Evolutionary conservation across 1,284 basidiomycete species (phyloP).

Genomic region (Leucoagaricus sp.): DNA sequence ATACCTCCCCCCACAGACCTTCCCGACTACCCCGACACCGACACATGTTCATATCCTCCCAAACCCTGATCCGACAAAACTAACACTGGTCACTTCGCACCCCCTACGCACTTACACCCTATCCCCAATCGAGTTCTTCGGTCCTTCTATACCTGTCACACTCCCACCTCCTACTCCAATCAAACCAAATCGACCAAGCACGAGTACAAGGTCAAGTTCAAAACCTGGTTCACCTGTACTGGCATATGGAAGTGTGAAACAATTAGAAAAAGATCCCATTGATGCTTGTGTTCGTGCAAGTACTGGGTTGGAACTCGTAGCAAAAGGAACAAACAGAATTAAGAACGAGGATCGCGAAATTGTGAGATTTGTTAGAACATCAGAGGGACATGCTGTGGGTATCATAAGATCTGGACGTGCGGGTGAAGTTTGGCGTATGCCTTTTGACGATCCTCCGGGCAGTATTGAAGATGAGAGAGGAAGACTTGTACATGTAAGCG

Average conservation of each 20-base stretch:
- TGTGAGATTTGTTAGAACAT: slow-evolving; percentile 67
- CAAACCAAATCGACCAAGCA: not conserved
- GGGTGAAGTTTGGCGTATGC: slow-evolving; percentile 65
- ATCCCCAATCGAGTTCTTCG: slow-evolving; percentile 56
- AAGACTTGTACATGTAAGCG: slow-evolving; percentile 45
- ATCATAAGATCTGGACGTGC: slow-evolving; percentile 53
- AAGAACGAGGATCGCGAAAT: slow-evolving; percentile 54
- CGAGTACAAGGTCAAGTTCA: not conserved
- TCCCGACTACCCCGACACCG: slow-evolving; percentile 43
- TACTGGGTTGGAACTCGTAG: slow-evolving; percentile 48
- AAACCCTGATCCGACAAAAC: slow-evolving; percentile 38
- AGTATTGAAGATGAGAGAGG: slow-evolving; percentile 35
- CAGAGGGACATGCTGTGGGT: slow-evolving; percentile 73
- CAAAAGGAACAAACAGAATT: slow-evolving; percentile 39
- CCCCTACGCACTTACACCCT: slow-evolving; percentile 61
- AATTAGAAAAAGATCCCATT: not conserved
- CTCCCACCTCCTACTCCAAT: not conserved
- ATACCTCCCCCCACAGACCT: slow-evolving; percentile 51
- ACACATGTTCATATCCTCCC: slow-evolving; percentile 56
- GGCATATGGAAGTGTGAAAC: not conserved
- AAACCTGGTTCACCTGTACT: not conserved
- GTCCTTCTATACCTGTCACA: not conserved
- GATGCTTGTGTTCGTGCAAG: slow-evolving; percentile 38
- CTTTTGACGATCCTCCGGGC: slow-evolving; percentile 31
- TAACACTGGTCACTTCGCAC: slow-evolving; percentile 62